Evolutionary conservation across 75 land plant genomes (phyloP), one percentile per base, ranked within the genome.

Genomic region (Sequoia sempervirens): DNA sequence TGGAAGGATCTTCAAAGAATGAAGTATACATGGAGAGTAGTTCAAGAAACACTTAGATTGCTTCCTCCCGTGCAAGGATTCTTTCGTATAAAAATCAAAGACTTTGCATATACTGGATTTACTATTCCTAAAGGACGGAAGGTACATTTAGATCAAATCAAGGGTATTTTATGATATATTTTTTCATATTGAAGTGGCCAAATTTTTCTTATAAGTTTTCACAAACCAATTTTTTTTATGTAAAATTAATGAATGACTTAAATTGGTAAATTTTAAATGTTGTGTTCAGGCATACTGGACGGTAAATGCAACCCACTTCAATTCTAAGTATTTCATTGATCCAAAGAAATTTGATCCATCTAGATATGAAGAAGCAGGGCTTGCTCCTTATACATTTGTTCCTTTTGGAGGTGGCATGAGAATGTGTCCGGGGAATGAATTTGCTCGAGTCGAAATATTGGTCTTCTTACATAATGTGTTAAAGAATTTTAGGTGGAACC

Each of bases 401-500:
- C 93, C 93, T 9, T 91, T 93, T 58, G 93, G 93, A 61, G 93
- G 90, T 7, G 95, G 95, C 1, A 88, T 92, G 7, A 66, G 92
- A n/a, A 88, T 86, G 89, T 90, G 93, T 54, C 82, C 86, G 30
- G 93, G 91, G 1, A 82, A 86, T 45, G 94, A 89, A 56, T 90
- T 82, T 85, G 91, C 90, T 2, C 83, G 87, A 13, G 81, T 91
- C 43, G 88, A 86, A 70, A 90, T 92, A 52, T 86, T 93, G 26
- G 78, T 89, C 2, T 89, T 87, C 28, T 28, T 92, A 23, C 89
- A 92, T 74, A 81, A 89, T 73, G 34, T 88, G 17, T 88, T 89
- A 53, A 83, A 47, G 38, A 82, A 79, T 54, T 87, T 84, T 79
- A 78, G 76, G 36, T 90, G 89, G 91, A 84, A 45, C 18, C 53